Percentiles rank a stretch among this genome's conserved stretches.
These are phyloP conservation scores for Cordyceps cicadae DNA, from an alignment of 2,329 filamentous ascomycete genomes.

Conservation along the genomic window DNA sequence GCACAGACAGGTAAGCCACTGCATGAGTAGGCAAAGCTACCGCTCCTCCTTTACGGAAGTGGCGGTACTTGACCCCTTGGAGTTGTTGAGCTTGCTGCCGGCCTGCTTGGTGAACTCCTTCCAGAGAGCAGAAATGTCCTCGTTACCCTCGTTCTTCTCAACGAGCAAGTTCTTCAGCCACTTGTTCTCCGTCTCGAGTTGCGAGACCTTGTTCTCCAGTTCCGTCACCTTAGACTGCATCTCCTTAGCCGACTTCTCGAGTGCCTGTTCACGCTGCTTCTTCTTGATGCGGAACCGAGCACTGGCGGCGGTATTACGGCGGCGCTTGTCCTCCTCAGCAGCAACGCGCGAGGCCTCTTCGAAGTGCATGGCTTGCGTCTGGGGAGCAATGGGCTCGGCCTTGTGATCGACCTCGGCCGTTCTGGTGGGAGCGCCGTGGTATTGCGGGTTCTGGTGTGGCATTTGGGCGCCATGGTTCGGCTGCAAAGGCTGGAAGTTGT, in stretches of 20 bases:
- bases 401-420: constrained; percentile 37
- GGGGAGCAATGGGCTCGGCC: constrained; percentile 31
- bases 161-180: constrained; percentile 74
- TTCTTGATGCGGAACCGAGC: constrained; percentile 91
- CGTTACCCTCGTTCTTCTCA: constrained; percentile 65
- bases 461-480: constrained; percentile 33
- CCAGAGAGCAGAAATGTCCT: constrained; percentile 42
- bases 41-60: constrained; percentile 16
- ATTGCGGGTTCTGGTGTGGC: constrained; percentile 23
- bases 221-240: constrained; percentile 69
- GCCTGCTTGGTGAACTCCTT: constrained; percentile 41
- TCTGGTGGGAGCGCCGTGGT: constrained; percentile 22
- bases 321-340: constrained; percentile 83
- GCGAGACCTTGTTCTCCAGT: constrained; percentile 64
- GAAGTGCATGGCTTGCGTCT: constrained; percentile 42
- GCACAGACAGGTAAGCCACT: neutral
- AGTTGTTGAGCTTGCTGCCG: constrained; percentile 24
- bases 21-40: constrained; percentile 10
- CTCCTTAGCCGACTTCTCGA: constrained; percentile 74
- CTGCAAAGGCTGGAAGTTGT: constrained; percentile 44
- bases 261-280: constrained; percentile 85
- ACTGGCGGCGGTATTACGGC: constrained; percentile 80
- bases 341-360: constrained; percentile 66
- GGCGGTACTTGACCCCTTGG: constrained; percentile 17
- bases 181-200: constrained; percentile 76